Percentiles rank a stretch among this genome's conserved stretches.
Conservation (phyloP, 768 basidiomycete species). For the Basidioascus undulatus region DNA sequence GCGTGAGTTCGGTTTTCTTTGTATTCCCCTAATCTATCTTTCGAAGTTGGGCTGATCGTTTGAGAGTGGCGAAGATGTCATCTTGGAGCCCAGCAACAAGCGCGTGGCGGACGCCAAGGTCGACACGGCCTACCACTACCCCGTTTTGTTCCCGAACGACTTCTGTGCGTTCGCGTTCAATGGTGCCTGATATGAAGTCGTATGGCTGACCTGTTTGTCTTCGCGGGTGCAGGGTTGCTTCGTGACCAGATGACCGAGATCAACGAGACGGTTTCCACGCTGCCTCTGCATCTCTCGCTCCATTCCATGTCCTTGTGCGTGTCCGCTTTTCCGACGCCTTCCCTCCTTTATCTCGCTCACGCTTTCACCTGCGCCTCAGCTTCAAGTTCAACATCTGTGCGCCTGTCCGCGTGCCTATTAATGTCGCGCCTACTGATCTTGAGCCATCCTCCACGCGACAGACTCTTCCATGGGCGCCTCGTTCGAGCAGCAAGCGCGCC, state of each 20-base stretch:
- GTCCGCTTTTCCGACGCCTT: no score
- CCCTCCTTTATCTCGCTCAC: no score
- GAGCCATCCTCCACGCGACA: constrained; percentile 34
- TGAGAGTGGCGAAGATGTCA: constrained; percentile 28
- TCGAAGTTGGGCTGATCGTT: neutral
- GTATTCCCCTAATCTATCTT: neutral
- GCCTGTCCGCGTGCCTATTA: no score
- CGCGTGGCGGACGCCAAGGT: constrained; percentile 1
- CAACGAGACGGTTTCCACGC: constrained; percentile 31
- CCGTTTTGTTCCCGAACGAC: constrained; percentile 77
- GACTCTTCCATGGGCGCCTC: constrained; percentile 61
- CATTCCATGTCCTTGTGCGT: constrained; percentile 67
- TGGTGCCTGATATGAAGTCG: neutral
- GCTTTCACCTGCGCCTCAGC: no score
- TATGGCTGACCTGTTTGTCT: neutral
- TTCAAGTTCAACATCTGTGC: constrained; percentile 28
- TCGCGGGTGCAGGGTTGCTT: constrained; percentile 10
- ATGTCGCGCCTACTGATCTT: neutral
- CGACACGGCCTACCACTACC: constrained; percentile 36
- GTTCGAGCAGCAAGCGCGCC: constrained; percentile 32
- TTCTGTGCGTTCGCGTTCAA: constrained; percentile 31
- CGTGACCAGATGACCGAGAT: constrained; percentile 59
- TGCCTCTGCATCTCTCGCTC: constrained; percentile 55
- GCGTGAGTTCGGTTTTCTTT: constrained; percentile 26
- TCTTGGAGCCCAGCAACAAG: constrained; percentile 29